These are phyloP conservation scores for Debaryomyces hansenii DNA, from an alignment of 805 yeast genomes.

Conservation along the genomic window DNA sequence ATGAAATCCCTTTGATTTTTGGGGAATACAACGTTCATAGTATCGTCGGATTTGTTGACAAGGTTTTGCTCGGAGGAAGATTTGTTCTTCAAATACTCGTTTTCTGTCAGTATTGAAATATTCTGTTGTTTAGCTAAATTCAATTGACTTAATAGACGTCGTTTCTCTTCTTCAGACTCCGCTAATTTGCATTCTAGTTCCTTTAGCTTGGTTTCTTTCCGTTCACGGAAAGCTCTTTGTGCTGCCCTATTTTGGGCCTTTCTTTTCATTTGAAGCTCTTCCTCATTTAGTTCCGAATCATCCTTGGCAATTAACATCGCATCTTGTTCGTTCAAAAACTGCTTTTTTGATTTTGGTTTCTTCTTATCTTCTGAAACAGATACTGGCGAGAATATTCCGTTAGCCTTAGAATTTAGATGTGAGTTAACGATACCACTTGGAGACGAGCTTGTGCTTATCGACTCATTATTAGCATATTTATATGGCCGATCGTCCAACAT, in stretches of 20 bases:
- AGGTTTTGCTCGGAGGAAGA: conserved; percentile 5
- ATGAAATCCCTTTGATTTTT: conserved; percentile 34
- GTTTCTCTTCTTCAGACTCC: conserved; percentile 56
- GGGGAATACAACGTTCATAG: conserved; percentile 33
- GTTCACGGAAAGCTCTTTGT: conserved; percentile 81
- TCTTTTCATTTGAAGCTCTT: conserved; percentile 52
- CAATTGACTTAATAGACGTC: conserved; percentile 45
- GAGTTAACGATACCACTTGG: neutral
- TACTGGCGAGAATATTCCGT: neutral
- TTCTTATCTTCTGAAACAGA: conserved; percentile 1
- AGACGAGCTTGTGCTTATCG: conserved; percentile 3
- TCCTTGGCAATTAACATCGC: conserved; percentile 35
- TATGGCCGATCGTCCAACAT: neutral
- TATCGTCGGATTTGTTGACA: conserved; percentile 1
- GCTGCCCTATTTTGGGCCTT: conserved; percentile 86
- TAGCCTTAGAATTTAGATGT: neutral
- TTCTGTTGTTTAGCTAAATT: conserved; percentile 56
- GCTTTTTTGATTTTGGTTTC: conserved; percentile 21
- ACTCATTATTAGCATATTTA: neutral
- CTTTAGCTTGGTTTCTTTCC: conserved; percentile 70
- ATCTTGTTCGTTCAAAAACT: conserved; percentile 35
- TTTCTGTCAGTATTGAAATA: conserved; percentile 59
- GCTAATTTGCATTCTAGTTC: conserved; percentile 62
- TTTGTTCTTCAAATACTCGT: conserved; percentile 46
- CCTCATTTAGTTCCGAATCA: conserved; percentile 38